Conservation (phyloP, 352 stramenopile genomes). For the Phytophthora uliginosa region DNA sequence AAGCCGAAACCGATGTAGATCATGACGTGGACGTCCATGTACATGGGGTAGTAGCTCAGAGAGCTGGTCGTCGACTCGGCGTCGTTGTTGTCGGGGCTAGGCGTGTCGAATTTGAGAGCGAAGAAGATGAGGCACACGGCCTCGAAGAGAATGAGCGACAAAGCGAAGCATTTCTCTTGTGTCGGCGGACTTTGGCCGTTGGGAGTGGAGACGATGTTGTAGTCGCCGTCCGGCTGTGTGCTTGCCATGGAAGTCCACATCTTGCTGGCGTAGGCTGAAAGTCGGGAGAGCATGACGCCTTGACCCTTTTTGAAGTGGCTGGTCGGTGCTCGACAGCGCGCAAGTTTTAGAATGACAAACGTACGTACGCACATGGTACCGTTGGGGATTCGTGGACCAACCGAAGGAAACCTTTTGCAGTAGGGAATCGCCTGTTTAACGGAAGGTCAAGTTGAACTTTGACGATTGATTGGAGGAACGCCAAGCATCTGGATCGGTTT, state of each 20-base stretch:
- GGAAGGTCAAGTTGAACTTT: slow-evolving; percentile 13
- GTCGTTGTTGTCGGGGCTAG: slow-evolving; percentile 20
- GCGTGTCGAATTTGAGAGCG: slow-evolving; percentile 57
- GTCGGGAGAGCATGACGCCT: slow-evolving; percentile 1
- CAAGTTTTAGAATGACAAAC: background rate
- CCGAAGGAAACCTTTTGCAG: slow-evolving; percentile 1
- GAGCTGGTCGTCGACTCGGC: background rate
- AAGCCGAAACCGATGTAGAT: slow-evolving; percentile 92
- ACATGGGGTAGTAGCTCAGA: slow-evolving; percentile 60
- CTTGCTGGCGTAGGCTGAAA: slow-evolving; percentile 4
- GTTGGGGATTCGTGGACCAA: slow-evolving; percentile 4
- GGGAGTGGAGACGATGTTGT: background rate
- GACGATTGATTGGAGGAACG: slow-evolving; percentile 9
- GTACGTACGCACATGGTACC: background rate
- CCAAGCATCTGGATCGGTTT: background rate
- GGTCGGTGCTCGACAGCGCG: background rate
- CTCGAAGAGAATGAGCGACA: slow-evolving; percentile 53
- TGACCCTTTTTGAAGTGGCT: background rate
- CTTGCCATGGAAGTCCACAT: slow-evolving; percentile 1
- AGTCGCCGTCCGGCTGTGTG: slow-evolving; percentile 1
- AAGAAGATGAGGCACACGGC: slow-evolving; percentile 59
- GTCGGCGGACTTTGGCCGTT: background rate
- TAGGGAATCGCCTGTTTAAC: slow-evolving; percentile 1
- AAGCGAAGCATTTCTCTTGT: slow-evolving; percentile 40
- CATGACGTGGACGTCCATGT: slow-evolving; percentile 88